Conservation (phyloP, 2,329 filamentous ascomycete species). For the Pseudovirgaria hyperparasitica region DNA sequence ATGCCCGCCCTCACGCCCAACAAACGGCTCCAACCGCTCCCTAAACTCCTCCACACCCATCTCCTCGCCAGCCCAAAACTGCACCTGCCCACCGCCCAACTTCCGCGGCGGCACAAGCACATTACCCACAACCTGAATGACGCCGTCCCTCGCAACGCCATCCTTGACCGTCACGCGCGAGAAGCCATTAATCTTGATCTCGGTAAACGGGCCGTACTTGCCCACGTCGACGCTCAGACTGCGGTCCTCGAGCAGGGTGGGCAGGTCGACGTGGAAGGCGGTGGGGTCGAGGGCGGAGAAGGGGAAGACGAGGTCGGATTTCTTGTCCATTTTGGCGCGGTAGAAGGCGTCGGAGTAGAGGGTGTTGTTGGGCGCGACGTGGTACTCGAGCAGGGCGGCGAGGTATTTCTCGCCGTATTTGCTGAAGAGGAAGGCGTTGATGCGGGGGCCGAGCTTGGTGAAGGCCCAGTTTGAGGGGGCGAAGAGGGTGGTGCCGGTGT, state of each 20-base stretch:
- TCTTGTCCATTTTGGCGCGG: conserved; percentile 26
- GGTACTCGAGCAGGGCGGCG: conserved; percentile 65
- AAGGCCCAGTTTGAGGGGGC: conserved; percentile 76
- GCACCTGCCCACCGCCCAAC: conserved; percentile 15
- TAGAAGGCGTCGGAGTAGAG: conserved; percentile 79
- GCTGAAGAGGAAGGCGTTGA: conserved; percentile 81
- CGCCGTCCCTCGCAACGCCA: conserved; percentile 63
- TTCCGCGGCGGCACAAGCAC: conserved; percentile 67
- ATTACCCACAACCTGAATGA: conserved; percentile 62
- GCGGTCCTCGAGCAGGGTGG: conserved; percentile 56
- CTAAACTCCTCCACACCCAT: conserved; percentile 49
- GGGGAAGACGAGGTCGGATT: conserved; percentile 3
- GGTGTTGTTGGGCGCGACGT: conserved; percentile 60
- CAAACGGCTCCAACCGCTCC: conserved; percentile 30
- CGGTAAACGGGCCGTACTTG: conserved; percentile 53
- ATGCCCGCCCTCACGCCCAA: conserved; percentile 9
- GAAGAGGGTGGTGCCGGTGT: conserved; percentile 62
- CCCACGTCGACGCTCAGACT: conserved; percentile 59
- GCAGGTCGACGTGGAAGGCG: conserved; percentile 56
- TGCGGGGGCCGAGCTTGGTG: conserved; percentile 52
- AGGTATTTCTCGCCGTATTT: conserved; percentile 62
- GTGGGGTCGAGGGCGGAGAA: conserved; percentile 8
- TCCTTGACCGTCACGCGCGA: conserved; percentile 54
- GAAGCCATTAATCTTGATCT: conserved; percentile 65
- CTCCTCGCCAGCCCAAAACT: conserved; percentile 33